Base-by-base conservation (phyloP, 768 basidiomycete genomes). In the Termitomyces heimii region DNA sequence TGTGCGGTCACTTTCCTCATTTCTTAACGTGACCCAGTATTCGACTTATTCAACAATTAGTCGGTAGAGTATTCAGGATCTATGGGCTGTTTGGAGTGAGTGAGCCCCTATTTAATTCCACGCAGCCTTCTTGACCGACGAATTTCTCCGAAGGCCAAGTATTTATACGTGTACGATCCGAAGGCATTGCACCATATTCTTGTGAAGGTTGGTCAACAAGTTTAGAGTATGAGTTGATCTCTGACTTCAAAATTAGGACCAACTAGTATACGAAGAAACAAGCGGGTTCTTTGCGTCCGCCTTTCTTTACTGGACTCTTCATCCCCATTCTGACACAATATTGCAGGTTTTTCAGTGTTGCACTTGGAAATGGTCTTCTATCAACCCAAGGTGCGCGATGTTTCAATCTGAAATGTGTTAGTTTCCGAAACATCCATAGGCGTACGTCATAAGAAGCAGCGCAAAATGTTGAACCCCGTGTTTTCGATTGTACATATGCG, bases 141-240 rank as follows among this genome's bases (percentile, higher is more conserved):
- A 18, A 9, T 29, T 39, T 13, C 12, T 16, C n/a, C n/a, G n/a
- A 29, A 57, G 60, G 46, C 56, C 12, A 40, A 56, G 26, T 26
- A 57, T 5, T 40, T 62, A 22, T 56, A 59, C 45, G 16, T 59
- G 7, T 57, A 49, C 32, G 61, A 62, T 35, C 55, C 61, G 1
- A 62, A 59, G 31, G 61, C 58, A 28, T 47, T 62, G 48, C 61
- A 62, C 31, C 57, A 61, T 37, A 49, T 61, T 31, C 16, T 62
- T 20, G 57, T 62, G 5, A 62, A 62, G 49, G 60, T 55, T 34
- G 20, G 47, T 29, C 39, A 12, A 8, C 45, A 4, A 26, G 8
- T 2, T 34, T 16, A 2, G 6, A 34, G 28, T 2, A 13, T 1
- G 20, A 42, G 16, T 18, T 13, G 1, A n/a, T 35, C 10, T 13